phyloP scores from a whole-genome alignment of 75 land plant genomes.

The Pseudotsuga menziesii region DNA sequence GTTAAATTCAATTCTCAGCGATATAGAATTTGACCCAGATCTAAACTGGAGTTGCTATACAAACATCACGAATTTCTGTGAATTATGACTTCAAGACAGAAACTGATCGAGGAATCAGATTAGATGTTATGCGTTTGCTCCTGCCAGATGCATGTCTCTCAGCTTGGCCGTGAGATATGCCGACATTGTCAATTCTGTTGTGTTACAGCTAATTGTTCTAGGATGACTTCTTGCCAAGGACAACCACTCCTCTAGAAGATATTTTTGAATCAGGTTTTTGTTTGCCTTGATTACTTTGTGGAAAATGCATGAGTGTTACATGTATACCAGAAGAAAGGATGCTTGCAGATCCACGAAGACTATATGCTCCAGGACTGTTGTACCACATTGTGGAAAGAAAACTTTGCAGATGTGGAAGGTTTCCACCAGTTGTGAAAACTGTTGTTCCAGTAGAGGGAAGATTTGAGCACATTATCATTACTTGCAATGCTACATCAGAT shows the following conservation, averaged over 20 bases:
- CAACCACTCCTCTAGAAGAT: conserved; percentile 89
- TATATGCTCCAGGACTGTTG: conserved; percentile 88
- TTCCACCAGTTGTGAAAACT: too few species aligned
- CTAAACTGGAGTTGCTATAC: too few species aligned
- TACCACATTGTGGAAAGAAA: conserved; percentile 96
- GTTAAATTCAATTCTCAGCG: too few species aligned
- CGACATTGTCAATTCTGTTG: conserved; percentile 71
- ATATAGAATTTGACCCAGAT: too few species aligned
- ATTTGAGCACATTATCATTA: too few species aligned
- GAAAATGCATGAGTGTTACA: conserved; percentile 70
- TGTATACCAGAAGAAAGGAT: conserved; percentile 53
- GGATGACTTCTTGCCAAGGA: conserved; percentile 58
- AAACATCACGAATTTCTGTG: too few species aligned
- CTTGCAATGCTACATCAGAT: too few species aligned
- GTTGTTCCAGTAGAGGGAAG: too few species aligned
- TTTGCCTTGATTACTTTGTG: conserved; percentile 66
- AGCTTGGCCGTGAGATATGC: conserved; percentile 92
- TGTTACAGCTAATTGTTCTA: conserved; percentile 46
- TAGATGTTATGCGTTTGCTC: conserved; percentile 79
- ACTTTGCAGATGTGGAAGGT: too few species aligned
- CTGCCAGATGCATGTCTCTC: conserved; percentile 92
- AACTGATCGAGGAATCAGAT: conserved; percentile 5
- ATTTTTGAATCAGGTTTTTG: conserved; percentile 31
- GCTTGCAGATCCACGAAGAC: conserved; percentile 71
- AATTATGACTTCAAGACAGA: too few species aligned